A percentile compares a stretch with the other conserved stretches of the same genome.
phyloP scores from a whole-genome alignment of 2,329 filamentous ascomycete species.

The Stagonosporopsis cucurbitacearum region DNA sequence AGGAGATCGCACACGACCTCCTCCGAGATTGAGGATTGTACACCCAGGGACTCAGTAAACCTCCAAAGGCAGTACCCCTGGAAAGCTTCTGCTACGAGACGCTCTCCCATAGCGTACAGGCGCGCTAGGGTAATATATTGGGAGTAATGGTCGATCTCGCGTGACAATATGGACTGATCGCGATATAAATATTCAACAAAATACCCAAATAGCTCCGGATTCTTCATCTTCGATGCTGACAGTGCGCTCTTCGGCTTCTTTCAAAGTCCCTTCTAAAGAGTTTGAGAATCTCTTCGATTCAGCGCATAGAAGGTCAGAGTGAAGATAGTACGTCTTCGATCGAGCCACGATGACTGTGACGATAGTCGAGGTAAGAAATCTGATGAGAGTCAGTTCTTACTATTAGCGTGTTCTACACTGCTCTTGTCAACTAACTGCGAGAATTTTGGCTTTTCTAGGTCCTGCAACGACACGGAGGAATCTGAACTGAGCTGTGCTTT shows the following conservation, averaged over 20 bases:
- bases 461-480: background rate
- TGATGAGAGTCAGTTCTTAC: constrained; percentile 1
- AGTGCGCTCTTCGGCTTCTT: constrained; percentile 20
- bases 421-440: background rate
- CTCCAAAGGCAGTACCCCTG: constrained; percentile 22
- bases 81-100: constrained; percentile 25
- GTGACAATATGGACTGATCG: constrained; percentile 20
- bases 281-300: constrained; percentile 25
- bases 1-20: constrained; percentile 24
- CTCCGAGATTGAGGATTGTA: constrained; percentile 13
- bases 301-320: constrained; percentile 17
- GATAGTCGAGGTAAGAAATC: constrained; percentile 13
- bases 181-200: constrained; percentile 34
- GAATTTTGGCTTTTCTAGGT: background rate
- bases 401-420: background rate
- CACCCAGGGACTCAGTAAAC: constrained; percentile 18
- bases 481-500: background rate
- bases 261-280: constrained; percentile 14
- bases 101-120: constrained; percentile 29
- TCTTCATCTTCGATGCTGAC: constrained; percentile 27
- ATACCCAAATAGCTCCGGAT: constrained; percentile 25
- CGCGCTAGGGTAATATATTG: constrained; percentile 25
- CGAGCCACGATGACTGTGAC: constrained; percentile 18
- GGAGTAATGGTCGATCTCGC: constrained; percentile 19
- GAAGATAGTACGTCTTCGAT: constrained; percentile 23